Conservation (phyloP, 441 rosid species). For the Omphalea diandra region DNA sequence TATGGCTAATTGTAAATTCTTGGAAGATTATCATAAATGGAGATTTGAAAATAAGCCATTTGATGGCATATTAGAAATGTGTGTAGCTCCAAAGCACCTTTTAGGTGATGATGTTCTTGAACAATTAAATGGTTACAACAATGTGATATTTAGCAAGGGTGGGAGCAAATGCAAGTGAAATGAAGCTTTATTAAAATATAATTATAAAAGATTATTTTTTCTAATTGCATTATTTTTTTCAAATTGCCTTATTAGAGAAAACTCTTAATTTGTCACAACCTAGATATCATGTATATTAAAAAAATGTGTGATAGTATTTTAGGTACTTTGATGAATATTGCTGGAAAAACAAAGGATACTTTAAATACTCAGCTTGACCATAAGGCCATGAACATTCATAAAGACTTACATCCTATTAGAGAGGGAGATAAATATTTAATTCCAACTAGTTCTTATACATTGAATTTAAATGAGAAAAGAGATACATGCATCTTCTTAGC, state of each 20-base stretch:
- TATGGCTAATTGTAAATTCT: neutral
- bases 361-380: neutral
- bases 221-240: constrained; percentile 7
- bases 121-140: neutral
- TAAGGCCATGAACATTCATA: neutral
- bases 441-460: neutral
- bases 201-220: neutral
- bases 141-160: neutral
- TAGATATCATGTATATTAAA: constrained; percentile 14
- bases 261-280: constrained; percentile 2
- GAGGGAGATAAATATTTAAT: neutral
- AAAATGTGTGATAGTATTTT: constrained; percentile 7
- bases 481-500: neutral
- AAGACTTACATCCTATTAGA: neutral
- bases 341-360: neutral
- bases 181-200: constrained; percentile 1
- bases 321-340: neutral
- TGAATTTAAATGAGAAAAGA: neutral
- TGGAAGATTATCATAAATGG: neutral
- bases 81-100: neutral
- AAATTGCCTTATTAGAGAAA: constrained; percentile 14
- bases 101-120: neutral
- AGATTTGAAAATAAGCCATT: neutral
- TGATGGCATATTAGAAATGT: neutral
- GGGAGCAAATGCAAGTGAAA: neutral